These are phyloP conservation scores for Fusarium multiceps DNA, from an alignment of 2,329 filamentous ascomycete genomes.

Conservation along the genomic window DNA sequence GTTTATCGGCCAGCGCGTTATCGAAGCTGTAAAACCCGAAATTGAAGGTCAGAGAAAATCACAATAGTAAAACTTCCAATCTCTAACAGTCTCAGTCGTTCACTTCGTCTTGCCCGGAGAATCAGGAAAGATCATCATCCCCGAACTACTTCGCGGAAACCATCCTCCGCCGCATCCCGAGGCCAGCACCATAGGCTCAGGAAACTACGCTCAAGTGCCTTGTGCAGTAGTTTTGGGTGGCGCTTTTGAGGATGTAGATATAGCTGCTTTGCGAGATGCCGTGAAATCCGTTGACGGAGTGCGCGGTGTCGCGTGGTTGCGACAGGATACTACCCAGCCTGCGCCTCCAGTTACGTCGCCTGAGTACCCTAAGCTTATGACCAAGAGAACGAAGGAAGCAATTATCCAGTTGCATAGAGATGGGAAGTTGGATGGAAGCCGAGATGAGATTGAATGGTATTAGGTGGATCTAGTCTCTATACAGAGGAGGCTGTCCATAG, in stretches of 20 bases:
- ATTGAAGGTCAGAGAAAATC: constrained; percentile 9
- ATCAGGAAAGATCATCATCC: constrained; percentile 22
- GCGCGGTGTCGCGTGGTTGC: constrained; percentile 20
- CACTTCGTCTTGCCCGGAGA: constrained; percentile 29
- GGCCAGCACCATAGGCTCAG: constrained; percentile 9
- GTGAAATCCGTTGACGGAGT: neutral
- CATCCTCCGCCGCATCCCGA: constrained; percentile 4
- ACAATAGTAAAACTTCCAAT: too few species aligned
- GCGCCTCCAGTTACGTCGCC: constrained; percentile 24
- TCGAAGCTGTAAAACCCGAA: constrained; percentile 25
- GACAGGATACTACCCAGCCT: constrained; percentile 9
- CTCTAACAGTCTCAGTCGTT: neutral
- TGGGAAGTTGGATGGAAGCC: constrained; percentile 13
- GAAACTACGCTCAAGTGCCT: constrained; percentile 3
- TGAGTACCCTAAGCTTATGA: constrained; percentile 24
- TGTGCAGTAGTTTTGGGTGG: constrained; percentile 18
- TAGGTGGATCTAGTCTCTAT: neutral
- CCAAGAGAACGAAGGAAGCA: constrained; percentile 26
- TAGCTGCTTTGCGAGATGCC: neutral
- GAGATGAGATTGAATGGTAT: constrained; percentile 29
- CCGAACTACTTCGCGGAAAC: neutral
- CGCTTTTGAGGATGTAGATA: constrained; percentile 20
- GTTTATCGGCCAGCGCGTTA: constrained; percentile 9
- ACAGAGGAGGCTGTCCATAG: neutral
- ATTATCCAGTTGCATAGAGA: constrained; percentile 7